phyloP scores from a whole-genome alignment of 228 moss, liverwort and hornwort species.

The Sphagnum magellanicum region DNA sequence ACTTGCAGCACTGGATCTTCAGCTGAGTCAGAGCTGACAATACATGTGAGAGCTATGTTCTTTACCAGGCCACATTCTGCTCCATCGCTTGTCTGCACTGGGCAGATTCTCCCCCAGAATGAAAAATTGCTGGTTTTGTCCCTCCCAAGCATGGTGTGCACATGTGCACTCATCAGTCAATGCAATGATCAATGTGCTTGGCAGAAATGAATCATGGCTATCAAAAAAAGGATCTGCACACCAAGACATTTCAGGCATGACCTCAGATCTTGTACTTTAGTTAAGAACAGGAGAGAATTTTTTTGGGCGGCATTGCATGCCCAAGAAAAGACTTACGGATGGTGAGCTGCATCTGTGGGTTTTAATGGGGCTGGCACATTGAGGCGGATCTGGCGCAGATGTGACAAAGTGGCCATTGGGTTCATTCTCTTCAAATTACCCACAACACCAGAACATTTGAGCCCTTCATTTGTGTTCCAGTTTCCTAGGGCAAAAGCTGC shows the following conservation, averaged over 20 bases:
- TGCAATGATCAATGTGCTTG: too few species aligned
- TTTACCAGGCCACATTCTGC: conserved; percentile 90
- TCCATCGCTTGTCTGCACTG: conserved; percentile 89
- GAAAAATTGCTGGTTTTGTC: conserved; percentile 63
- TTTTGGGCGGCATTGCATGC: not conserved
- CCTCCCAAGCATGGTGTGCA: too few species aligned
- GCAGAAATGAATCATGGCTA: too few species aligned
- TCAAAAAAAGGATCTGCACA: too few species aligned
- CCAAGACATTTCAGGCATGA: too few species aligned
- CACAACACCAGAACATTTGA: conserved; percentile 74
- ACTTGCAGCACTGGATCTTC: conserved; percentile 43
- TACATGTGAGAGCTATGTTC: conserved; percentile 75
- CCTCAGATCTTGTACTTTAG: too few species aligned
- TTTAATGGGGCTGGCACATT: conserved; percentile 43
- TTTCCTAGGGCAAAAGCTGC: conserved; percentile 70
- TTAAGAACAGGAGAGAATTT: too few species aligned
- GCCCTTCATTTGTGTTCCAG: conserved; percentile 72
- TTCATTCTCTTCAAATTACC: conserved; percentile 75
- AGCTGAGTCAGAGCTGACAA: conserved; percentile 49
- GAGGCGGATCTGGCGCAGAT: conserved; percentile 68
- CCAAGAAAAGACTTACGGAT: conserved; percentile 54
- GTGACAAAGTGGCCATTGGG: conserved; percentile 69
- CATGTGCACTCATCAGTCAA: too few species aligned
- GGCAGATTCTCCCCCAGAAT: conserved; percentile 90
- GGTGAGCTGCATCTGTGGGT: conserved; percentile 71